These are phyloP conservation scores for Podaxis sp. DNA, from an alignment of 768 basidiomycete genomes.

Conservation along the genomic window DNA sequence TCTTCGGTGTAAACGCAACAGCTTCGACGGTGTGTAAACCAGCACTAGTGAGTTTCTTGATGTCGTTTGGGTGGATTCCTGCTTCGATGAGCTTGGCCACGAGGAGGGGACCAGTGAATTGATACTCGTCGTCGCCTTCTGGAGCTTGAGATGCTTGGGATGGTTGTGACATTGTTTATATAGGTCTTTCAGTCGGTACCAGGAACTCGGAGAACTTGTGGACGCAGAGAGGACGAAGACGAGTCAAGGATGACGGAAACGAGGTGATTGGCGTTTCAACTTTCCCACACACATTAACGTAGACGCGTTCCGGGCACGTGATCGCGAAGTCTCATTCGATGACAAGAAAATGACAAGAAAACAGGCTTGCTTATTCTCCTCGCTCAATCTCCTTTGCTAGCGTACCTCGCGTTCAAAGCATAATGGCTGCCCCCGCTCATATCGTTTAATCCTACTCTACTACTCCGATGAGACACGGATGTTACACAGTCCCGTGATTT, in stretches of 20 bases:
- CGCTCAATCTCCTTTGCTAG: too few relatives aligned
- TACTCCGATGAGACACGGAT: too few relatives aligned
- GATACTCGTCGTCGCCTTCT: slow-evolving; percentile 51
- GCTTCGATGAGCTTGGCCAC: slow-evolving; percentile 85
- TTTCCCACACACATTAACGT: slow-evolving; percentile 29
- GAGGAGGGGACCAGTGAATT: slow-evolving; percentile 78
- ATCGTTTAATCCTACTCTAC: too few relatives aligned
- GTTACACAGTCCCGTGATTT: too few relatives aligned
- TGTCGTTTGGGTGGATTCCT: slow-evolving; percentile 86
- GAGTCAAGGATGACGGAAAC: slow-evolving; percentile 13
- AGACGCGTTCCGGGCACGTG: slow-evolving; percentile 31
- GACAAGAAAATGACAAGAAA: too few relatives aligned
- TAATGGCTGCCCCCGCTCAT: too few relatives aligned
- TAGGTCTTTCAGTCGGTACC: background rate
- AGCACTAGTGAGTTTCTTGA: slow-evolving; percentile 92
- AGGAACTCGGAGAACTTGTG: background rate
- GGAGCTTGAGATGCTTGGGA: slow-evolving; percentile 47
- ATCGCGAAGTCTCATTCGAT: slow-evolving; percentile 15
- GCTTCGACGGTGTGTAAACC: slow-evolving; percentile 94
- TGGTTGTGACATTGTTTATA: slow-evolving; percentile 52
- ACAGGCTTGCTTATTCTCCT: too few relatives aligned
- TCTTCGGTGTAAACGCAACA: slow-evolving; percentile 97
- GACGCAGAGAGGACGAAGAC: background rate
- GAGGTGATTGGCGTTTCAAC: slow-evolving; percentile 15
- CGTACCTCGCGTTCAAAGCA: too few relatives aligned